These are phyloP conservation scores for Hemileccinum rubropunctum DNA, from an alignment of 768 basidiomycete genomes.

Conservation along the genomic window DNA sequence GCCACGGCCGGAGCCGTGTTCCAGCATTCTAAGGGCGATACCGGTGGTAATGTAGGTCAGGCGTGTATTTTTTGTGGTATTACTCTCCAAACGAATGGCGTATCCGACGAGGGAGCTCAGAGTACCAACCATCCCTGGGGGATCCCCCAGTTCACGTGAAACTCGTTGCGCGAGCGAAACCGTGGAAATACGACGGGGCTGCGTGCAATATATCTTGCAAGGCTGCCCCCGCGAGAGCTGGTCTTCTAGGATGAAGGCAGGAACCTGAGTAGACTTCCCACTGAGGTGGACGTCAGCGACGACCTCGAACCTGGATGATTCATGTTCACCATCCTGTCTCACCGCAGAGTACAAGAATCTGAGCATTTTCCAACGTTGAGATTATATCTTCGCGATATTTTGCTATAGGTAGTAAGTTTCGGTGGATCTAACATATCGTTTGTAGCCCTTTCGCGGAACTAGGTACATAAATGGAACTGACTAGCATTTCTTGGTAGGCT, in stretches of 20 bases:
- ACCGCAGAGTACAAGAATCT: slow-evolving; percentile 85
- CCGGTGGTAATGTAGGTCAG: slow-evolving; percentile 90
- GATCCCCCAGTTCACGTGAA: slow-evolving; percentile 88
- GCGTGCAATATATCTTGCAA: slow-evolving; percentile 93
- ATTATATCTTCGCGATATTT: slow-evolving; percentile 73
- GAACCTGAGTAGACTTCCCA: slow-evolving; percentile 97
- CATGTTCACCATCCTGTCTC: slow-evolving; percentile 69
- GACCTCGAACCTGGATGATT: slow-evolving; percentile 33
- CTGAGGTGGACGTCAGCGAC: slow-evolving; percentile 37
- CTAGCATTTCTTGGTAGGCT: slow-evolving; percentile 87
- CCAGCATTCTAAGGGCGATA: slow-evolving; percentile 96
- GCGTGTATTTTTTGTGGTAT: slow-evolving; percentile 74
- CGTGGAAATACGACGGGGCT: slow-evolving; percentile 93
- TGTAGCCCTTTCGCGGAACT: not conserved
- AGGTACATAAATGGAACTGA: slow-evolving; percentile 36
- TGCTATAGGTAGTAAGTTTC: slow-evolving; percentile 84
- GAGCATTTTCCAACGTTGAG: slow-evolving; percentile 63
- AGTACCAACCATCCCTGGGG: slow-evolving; percentile 74
- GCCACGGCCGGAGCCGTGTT: slow-evolving; percentile 67
- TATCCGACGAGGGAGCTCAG: slow-evolving; percentile 84
- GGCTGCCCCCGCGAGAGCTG: slow-evolving; percentile 73
- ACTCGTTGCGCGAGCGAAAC: slow-evolving; percentile 94
- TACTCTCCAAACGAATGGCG: slow-evolving; percentile 89
- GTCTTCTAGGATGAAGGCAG: slow-evolving; percentile 90
- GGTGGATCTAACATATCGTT: slow-evolving; percentile 50